A percentile compares a stretch with the other conserved stretches of the same genome.
These are phyloP conservation scores for Scytalidium sp. DNA, from an alignment of 2,329 filamentous ascomycete species.

Conservation along the genomic window DNA sequence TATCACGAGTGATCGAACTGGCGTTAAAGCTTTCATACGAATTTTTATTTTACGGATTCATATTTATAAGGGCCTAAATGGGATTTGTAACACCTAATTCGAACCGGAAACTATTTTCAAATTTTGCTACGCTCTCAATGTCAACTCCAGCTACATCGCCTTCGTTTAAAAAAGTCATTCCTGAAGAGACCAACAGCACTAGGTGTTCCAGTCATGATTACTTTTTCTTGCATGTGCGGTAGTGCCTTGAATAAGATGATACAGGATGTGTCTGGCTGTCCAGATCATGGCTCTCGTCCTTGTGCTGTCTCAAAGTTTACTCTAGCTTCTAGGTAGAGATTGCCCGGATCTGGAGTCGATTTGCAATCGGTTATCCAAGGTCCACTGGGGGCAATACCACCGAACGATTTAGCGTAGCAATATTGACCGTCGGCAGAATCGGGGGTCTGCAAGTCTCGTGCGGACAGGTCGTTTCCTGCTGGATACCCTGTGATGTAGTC, in stretches of 20 bases:
- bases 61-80: too few species aligned
- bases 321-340: slow-evolving; percentile 1
- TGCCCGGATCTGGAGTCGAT: slow-evolving; percentile 23
- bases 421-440: slow-evolving; percentile 36
- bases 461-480: slow-evolving; percentile 5
- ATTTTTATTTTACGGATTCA: too few species aligned
- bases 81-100: too few species aligned
- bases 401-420: slow-evolving; percentile 41
- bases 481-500: neutral
- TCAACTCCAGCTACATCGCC: slow-evolving; percentile 8
- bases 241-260: slow-evolving; percentile 31
- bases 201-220: slow-evolving; percentile 20
- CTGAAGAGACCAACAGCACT: slow-evolving; percentile 4
- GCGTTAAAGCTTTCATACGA: too few species aligned
- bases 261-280: slow-evolving; percentile 39
- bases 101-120: neutral
- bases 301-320: slow-evolving; percentile 43
- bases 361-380: slow-evolving; percentile 36
- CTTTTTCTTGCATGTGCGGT: slow-evolving; percentile 34
- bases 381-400: slow-evolving; percentile 39
- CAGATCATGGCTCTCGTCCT: slow-evolving; percentile 47
- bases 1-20: too few species aligned
- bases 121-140: slow-evolving; percentile 2
- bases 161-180: slow-evolving; percentile 5
- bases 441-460: slow-evolving; percentile 33